A percentile compares a stretch with the other conserved stretches of the same genome.
phyloP scores from a whole-genome alignment of 169 alveolate genomes.

The Plasmodium coatneyi region DNA sequence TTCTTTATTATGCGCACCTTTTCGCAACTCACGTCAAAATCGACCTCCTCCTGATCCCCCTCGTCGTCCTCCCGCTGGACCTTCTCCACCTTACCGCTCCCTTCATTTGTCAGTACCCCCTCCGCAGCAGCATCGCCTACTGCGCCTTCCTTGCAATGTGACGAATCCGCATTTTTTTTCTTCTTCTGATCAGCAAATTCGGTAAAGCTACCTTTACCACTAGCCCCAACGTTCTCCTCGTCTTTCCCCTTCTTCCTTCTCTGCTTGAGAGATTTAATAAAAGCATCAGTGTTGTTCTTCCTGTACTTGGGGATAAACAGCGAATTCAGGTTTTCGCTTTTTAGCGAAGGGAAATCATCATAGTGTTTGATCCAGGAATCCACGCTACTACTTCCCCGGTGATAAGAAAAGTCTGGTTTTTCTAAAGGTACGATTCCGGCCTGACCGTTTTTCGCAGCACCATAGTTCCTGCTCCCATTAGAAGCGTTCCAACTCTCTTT shows the following conservation, averaged over 20 bases:
- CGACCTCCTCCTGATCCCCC: not conserved
- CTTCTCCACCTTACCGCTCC: not conserved
- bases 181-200: constrained; percentile 12
- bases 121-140: not conserved
- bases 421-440: not conserved
- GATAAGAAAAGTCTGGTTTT: not conserved
- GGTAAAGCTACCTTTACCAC: not conserved
- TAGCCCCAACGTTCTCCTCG: not conserved
- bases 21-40: not conserved
- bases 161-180: not conserved
- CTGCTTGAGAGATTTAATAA: not conserved
- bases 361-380: not conserved
- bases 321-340: not conserved
- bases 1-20: constrained; percentile 17
- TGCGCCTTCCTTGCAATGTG: not conserved
- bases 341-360: constrained; percentile 35
- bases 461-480: not conserved
- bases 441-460: not conserved
- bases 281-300: not conserved
- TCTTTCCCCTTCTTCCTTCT: constrained; percentile 16
- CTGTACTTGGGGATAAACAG: not conserved
- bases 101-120: not conserved
- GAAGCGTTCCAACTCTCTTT: not conserved
- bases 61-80: not conserved
- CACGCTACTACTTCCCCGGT: not conserved